Base-by-base conservation (phyloP, 352 stramenopile species). In the Phytophthora boehmeriae region DNA sequence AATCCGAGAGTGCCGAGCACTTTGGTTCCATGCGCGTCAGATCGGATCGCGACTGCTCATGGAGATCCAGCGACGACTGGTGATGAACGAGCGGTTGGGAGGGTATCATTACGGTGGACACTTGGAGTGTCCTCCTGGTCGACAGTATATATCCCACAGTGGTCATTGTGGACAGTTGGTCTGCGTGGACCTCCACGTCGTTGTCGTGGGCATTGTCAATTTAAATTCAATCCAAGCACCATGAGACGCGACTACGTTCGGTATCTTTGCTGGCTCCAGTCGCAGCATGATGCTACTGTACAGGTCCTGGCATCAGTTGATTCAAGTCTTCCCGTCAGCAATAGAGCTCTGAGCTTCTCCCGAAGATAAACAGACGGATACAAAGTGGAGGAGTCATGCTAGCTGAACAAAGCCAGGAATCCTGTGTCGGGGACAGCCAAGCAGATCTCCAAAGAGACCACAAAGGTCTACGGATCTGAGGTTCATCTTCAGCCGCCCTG, bases 291-390 rank as follows among this genome's bases (percentile, higher is more conserved):
- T 11, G 11, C 30, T 36, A 36, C 30, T 36, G 6, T 6, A 11
- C 11, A 11, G 30, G 30, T 11, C 30, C 6, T 36, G 30, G 30
- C 30, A 36, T n/a, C n/a, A 36, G 30, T 36, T 36, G 6, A 36
- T 11, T 36, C 30, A 11, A 14, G 14, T 13, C 34, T 4, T 39
- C 34, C 34, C 34, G 9, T 17, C 14, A 4, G 4, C 47, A 52
- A 16, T 30, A 22, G 38, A 10, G 13, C 28, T 41, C 13, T 41
- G 38, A 10, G 13, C 28, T 41, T 17, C 47, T 60, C 41, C 41
- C 41, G 35, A 36, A 52, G 59, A 55, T 34, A 67, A 68, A 63
- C 60, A 68, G 45, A 54, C 60, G 59, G 17, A 19, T 36, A 11
- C 6, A 11, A 11, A 36, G 30, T 11, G 30, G 30, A 36, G 6